Evolutionary conservation across 2,329 filamentous ascomycete genomes (phyloP).

Genomic region (Aspergillus neoniger): DNA sequence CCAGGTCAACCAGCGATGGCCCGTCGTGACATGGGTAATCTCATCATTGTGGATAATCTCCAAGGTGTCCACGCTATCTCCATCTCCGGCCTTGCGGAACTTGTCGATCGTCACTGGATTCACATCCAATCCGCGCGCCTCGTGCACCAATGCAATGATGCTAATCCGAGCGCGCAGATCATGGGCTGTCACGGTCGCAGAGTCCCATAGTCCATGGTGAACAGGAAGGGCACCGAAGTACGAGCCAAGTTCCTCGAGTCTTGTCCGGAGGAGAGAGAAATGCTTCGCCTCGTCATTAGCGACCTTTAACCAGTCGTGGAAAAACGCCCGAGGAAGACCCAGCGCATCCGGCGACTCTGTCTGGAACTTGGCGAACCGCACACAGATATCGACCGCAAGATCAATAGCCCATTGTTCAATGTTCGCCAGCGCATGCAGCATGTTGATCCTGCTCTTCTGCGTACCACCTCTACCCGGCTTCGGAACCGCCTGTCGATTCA

Average conservation of each 20-base stretch:
- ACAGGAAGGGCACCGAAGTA: conserved; percentile 50
- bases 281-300: conserved; percentile 53
- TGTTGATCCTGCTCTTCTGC: conserved; percentile 48
- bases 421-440: conserved; percentile 52
- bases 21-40: conserved; percentile 53
- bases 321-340: conserved; percentile 47
- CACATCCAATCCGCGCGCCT: conserved; percentile 50
- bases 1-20: conserved; percentile 52
- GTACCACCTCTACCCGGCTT: conserved; percentile 46
- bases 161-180: conserved; percentile 50
- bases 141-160: conserved; percentile 52
- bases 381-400: conserved; percentile 51
- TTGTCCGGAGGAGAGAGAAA: conserved; percentile 49
- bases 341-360: conserved; percentile 28
- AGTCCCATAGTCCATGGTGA: conserved; percentile 51
- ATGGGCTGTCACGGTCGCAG: conserved; percentile 46
- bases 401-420: conserved; percentile 54
- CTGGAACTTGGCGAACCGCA: conserved; percentile 49
- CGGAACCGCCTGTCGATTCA: conserved; percentile 46
- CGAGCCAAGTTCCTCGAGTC: conserved; percentile 50
- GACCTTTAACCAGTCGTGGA: conserved; percentile 53
- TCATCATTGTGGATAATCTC: conserved; percentile 53
- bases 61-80: conserved; percentile 46
- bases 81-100: conserved; percentile 45
- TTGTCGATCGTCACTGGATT: conserved; percentile 53